Percentiles rank a stretch among this genome's conserved stretches.
Conservation (phyloP, 163 green algal species). For the Scenedesmus sp. region DNA sequence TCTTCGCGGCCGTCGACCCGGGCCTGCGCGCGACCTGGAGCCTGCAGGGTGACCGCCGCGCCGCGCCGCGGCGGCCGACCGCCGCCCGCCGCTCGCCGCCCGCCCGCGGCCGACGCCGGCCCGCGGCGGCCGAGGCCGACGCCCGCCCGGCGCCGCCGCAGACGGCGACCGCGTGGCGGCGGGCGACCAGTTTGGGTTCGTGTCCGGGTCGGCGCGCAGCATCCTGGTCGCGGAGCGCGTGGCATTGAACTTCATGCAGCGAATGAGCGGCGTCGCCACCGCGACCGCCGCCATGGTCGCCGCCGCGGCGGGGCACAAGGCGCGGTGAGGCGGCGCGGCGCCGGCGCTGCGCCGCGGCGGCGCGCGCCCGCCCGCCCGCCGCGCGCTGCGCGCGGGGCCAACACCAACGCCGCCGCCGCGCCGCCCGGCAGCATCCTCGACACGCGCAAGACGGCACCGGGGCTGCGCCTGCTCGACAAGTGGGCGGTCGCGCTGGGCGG, state of each 20-base stretch:
- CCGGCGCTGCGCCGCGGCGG: background rate
- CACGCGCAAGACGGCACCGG: constrained; percentile 96
- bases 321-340: background rate
- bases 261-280: constrained; percentile 97
- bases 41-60: constrained; percentile 42
- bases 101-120: too few relatives aligned
- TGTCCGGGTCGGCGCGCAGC: constrained; percentile 76
- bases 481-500: constrained; percentile 98
- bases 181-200: constrained; percentile 73
- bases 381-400: background rate
- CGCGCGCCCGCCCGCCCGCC: too few relatives aligned
- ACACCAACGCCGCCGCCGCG: background rate
- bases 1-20: constrained; percentile 81
- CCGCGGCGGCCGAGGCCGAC: background rate
- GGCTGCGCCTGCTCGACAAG: constrained; percentile 95
- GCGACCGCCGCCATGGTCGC: constrained; percentile 79
- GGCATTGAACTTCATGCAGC: constrained; percentile 99
- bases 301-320: constrained; percentile 40
- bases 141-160: background rate
- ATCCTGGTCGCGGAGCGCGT: constrained; percentile 96
- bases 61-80: too few relatives aligned
- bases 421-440: constrained; percentile 80
- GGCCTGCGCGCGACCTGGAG: constrained; percentile 51
- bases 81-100: too few relatives aligned
- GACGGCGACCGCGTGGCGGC: constrained; percentile 79